These are phyloP conservation scores for Termitomyces sp. DNA, from an alignment of 768 basidiomycete species.

Conservation along the genomic window DNA sequence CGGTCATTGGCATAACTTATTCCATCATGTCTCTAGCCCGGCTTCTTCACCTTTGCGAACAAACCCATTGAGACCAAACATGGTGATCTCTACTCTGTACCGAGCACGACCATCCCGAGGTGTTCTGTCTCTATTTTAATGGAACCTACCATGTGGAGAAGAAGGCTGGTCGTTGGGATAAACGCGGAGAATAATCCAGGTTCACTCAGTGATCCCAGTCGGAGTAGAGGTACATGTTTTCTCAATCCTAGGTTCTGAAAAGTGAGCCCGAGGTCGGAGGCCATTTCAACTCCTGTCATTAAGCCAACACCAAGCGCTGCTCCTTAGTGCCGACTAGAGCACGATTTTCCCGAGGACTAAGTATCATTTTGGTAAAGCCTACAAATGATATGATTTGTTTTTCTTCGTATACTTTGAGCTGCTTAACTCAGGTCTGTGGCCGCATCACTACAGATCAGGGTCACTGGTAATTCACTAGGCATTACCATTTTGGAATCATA, in stretches of 20 bases:
- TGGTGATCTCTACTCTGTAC: not conserved
- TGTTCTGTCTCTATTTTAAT: not conserved
- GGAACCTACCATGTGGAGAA: conserved; percentile 8
- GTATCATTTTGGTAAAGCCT: too few relatives aligned
- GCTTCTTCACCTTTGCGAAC: not conserved
- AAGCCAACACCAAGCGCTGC: not conserved
- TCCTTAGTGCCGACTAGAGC: not conserved
- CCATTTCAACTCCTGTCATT: not conserved
- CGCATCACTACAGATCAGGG: not conserved
- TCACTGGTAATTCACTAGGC: not conserved
- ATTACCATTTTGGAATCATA: not conserved
- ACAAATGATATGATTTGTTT: not conserved
- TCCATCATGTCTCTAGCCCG: not conserved
- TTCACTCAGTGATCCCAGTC: conserved; percentile 10
- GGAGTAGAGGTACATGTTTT: conserved; percentile 1
- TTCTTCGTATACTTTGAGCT: too few relatives aligned
- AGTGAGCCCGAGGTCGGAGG: not conserved
- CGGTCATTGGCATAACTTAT: not conserved
- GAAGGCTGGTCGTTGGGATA: conserved; percentile 2
- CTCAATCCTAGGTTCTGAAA: conserved; percentile 11
- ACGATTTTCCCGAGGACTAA: not conserved
- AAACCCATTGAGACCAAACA: not conserved
- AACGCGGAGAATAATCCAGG: conserved; percentile 9
- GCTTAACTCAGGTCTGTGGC: too few relatives aligned
- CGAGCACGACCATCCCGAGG: conserved; percentile 15